phyloP scores from a whole-genome alignment of 2,329 filamentous ascomycete species.

The Biscogniauxia marginata region DNA sequence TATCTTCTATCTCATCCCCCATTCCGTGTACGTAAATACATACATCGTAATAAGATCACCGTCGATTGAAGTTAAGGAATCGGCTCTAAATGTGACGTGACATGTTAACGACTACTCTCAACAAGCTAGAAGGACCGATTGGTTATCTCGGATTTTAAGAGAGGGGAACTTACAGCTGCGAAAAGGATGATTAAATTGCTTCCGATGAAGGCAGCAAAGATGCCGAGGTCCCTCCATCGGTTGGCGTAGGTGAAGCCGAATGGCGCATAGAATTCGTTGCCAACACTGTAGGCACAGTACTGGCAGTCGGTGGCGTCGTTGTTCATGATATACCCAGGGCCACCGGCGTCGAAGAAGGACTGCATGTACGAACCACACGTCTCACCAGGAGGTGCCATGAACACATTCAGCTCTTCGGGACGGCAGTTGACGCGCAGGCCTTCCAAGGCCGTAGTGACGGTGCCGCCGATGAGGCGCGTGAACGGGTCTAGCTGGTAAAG shows the following conservation, averaged over 20 bases:
- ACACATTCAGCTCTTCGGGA: slow-evolving; percentile 61
- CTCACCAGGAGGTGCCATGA: slow-evolving; percentile 63
- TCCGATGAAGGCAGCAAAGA: slow-evolving; percentile 71
- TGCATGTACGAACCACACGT: slow-evolving; percentile 76
- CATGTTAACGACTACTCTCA: slow-evolving; percentile 12
- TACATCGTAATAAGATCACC: slow-evolving; percentile 32
- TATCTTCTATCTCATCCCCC: no score
- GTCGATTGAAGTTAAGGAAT: slow-evolving; percentile 54
- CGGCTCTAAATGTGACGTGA: slow-evolving; percentile 37
- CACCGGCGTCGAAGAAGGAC: slow-evolving; percentile 66
- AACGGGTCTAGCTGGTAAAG: slow-evolving; percentile 82
- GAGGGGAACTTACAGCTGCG: slow-evolving; percentile 43
- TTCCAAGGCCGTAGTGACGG: slow-evolving; percentile 76
- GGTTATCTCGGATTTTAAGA: no score
- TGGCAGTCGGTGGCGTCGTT: slow-evolving; percentile 66
- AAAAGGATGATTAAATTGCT: slow-evolving; percentile 70
- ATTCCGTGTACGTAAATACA: no score
- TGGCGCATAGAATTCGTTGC: slow-evolving; percentile 74
- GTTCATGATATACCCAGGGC: slow-evolving; percentile 67
- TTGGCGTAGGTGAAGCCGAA: slow-evolving; percentile 65
- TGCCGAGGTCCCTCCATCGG: slow-evolving; percentile 81
- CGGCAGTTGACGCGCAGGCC: slow-evolving; percentile 61
- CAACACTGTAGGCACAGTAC: slow-evolving; percentile 79
- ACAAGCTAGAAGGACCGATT: neutral
- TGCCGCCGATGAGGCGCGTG: slow-evolving; percentile 76